Base-by-base conservation (phyloP, 2,329 filamentous ascomycete species). In the Alternaria gansuensis region DNA sequence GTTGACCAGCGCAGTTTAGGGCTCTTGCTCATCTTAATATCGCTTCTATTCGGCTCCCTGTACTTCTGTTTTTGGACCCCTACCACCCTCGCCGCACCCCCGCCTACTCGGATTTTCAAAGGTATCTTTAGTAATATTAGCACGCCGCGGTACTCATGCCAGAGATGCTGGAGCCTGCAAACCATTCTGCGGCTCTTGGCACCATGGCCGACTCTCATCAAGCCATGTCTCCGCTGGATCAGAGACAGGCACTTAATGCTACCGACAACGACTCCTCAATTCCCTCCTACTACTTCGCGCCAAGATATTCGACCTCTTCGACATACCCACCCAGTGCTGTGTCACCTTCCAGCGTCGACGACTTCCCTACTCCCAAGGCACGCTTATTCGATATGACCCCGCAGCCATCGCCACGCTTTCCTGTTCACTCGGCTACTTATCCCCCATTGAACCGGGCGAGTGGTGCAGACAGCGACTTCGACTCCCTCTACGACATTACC, bases 401-500 rank as follows among this genome's bases (percentile, higher is more conserved):
- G 48, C 82, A 83, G 51, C 80, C 80, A 58, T 84, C 85, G 37
- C 70, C 74, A 31, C 62, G 82, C 78, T 83, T 82, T 69, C 82
- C 80, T 82, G 11, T 62, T 26, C 62, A 65, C 29, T 64, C 71
- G 37, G 63, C 65, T n/a, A 59, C 66, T 14, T 68, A 71, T 44
- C 39, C 86, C 83, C 85, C 63, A 88, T 82, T 87, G 68, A 81
- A 84, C 75, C 89, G 89, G 65, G 86, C 87, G 69, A 82, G 85
- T 76, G 89, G 88, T 65, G 87, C 87, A 68, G 84, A 84, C 63
- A 91, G 86, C 66, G 89, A 92, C 64, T 94, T 94, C 69, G 91
- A 96, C 77, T 92, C 96, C 69, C 81, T 97, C 48, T 97, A 97
- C 77, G 91, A 95, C 77, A 85, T 92, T 40, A 93, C 91, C 14